A percentile compares a stretch with the other conserved stretches of the same genome.
Conservation (phyloP, 306 rosid species). For the Rosa persica region DNA sequence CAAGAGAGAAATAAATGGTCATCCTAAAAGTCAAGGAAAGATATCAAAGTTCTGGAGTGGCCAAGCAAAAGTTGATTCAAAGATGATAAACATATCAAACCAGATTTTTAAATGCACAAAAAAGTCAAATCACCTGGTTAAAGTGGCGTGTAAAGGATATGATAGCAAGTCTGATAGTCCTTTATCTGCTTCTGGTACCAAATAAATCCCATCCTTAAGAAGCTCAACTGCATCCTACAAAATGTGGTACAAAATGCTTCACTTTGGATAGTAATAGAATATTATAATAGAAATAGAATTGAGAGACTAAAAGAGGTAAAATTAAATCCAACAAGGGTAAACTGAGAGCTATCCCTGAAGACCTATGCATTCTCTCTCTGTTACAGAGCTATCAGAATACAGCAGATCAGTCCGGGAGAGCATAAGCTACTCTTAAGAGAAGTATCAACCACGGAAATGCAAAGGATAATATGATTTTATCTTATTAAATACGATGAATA, state of each 20-base stretch:
- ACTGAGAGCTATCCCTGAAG: background rate
- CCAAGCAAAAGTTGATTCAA: background rate
- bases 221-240: conserved; percentile 71
- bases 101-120: conserved; percentile 11
- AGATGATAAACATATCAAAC: background rate
- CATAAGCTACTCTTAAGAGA: background rate
- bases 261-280: background rate
- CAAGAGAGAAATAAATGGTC: background rate
- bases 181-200: conserved; percentile 77
- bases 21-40: background rate
- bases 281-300: background rate
- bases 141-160: conserved; percentile 68
- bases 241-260: conserved; percentile 11
- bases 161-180: conserved; percentile 75
- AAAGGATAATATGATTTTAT: background rate
- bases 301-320: background rate
- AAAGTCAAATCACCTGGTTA: conserved; percentile 52
- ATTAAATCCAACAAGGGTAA: background rate
- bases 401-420: background rate
- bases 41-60: background rate
- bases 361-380: background rate
- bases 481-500: background rate
- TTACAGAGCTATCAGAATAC: background rate
- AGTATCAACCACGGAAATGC: conserved; percentile 13
- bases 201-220: conserved; percentile 86